These are phyloP conservation scores for Bimuria novae-zelandiae DNA, from an alignment of 2,329 filamentous ascomycete genomes.

Conservation along the genomic window DNA sequence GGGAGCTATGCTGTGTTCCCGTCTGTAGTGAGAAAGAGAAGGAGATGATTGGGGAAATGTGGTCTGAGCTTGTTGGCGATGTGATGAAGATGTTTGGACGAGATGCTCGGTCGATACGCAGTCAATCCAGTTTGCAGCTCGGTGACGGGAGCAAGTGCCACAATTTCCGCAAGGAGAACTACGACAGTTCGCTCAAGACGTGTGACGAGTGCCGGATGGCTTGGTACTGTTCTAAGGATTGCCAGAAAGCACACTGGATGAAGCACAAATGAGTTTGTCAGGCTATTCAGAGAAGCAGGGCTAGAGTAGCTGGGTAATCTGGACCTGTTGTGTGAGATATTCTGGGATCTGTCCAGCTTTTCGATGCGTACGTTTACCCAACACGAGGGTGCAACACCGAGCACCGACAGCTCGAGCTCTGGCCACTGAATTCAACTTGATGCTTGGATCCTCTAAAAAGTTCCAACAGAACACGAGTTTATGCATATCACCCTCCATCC, in stretches of 20 bases:
- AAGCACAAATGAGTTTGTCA: no score
- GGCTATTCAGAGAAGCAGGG: no score
- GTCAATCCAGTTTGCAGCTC: neutral
- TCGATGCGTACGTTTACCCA: no score
- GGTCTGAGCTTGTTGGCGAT: neutral
- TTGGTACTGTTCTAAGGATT: neutral
- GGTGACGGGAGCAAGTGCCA: neutral
- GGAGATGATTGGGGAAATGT: neutral
- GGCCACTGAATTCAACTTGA: no score
- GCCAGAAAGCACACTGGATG: neutral
- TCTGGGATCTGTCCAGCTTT: no score
- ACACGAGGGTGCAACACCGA: no score
- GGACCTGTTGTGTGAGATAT: no score
- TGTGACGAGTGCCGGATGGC: neutral
- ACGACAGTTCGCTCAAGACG: neutral
- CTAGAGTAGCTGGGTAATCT: no score
- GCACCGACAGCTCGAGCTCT: no score
- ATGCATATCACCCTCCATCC: no score
- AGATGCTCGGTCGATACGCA: neutral
- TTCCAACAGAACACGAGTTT: no score
- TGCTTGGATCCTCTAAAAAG: no score
- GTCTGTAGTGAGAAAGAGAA: neutral
- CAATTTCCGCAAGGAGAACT: neutral
- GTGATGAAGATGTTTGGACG: neutral
- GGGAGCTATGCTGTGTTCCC: neutral